phyloP scores from a whole-genome alignment of 2,329 filamentous ascomycete genomes.

The Ophiosphaerella herpotricha region DNA sequence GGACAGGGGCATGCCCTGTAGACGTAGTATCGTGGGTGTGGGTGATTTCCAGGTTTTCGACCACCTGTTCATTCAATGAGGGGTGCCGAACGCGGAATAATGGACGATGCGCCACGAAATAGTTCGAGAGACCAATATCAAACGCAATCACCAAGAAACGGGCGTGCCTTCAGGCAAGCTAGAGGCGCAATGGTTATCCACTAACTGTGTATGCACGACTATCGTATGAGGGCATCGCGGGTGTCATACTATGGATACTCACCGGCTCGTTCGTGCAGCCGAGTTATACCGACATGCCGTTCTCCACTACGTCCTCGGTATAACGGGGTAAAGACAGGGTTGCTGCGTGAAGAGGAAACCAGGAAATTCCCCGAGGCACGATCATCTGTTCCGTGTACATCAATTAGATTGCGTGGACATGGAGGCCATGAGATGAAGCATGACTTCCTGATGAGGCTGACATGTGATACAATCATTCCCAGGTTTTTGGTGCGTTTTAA shows the following conservation, averaged over 20 bases:
- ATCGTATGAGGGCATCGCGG: no score
- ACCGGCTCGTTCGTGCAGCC: not conserved
- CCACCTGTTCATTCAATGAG: not conserved
- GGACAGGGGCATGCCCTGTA: constrained; percentile 1
- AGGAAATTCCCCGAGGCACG: constrained; percentile 6
- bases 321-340: constrained; percentile 2
- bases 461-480: constrained; percentile 6
- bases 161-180: not conserved
- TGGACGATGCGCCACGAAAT: not conserved
- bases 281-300: not conserved
- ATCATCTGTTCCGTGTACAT: constrained; percentile 9
- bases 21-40: not conserved
- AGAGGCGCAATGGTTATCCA: no score
- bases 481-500: constrained; percentile 1
- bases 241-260: no score
- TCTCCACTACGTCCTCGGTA: not conserved
- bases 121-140: not conserved
- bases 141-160: not conserved
- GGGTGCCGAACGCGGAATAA: no score
- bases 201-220: no score
- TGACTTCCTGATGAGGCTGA: constrained; percentile 2
- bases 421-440: constrained; percentile 9
- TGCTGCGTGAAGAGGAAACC: constrained; percentile 3
- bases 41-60: not conserved
- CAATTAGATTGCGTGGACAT: constrained; percentile 12